A percentile compares a stretch with the other conserved stretches of the same genome.
phyloP scores from a whole-genome alignment of 345 rosid genomes.

The Syzygium oleosum region DNA sequence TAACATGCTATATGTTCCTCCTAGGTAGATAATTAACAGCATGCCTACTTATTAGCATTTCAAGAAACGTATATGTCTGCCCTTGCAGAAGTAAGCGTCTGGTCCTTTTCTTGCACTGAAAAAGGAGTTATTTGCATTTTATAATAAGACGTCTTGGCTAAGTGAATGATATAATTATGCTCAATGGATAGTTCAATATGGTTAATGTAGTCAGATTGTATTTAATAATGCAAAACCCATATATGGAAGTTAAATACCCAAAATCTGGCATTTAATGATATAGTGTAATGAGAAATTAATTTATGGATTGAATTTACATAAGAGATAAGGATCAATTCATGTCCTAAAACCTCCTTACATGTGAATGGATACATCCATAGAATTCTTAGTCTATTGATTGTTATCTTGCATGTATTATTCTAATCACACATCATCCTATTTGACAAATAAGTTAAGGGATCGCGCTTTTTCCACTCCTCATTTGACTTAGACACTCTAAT shows the following conservation, averaged over 20 bases:
- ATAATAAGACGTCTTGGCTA: background rate
- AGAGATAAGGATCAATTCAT: background rate
- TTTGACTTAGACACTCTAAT: too few relatives aligned
- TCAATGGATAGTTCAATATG: too few relatives aligned
- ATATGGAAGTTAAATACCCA: background rate
- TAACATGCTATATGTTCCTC: background rate
- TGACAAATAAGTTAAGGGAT: background rate
- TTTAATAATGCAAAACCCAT: background rate
- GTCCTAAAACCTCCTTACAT: background rate
- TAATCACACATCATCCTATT: background rate
- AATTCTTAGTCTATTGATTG: background rate
- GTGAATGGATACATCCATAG: background rate
- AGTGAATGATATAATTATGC: too few relatives aligned
- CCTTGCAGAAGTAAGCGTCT: background rate
- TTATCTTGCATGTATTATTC: background rate
- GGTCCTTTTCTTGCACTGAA: background rate
- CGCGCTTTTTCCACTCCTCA: too few relatives aligned
- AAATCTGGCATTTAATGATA: background rate
- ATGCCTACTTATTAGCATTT: background rate
- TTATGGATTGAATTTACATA: background rate
- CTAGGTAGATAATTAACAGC: background rate
- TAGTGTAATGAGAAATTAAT: background rate
- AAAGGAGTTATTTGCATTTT: background rate
- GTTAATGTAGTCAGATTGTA: too few relatives aligned
- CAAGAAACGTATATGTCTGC: background rate